Conservation (phyloP, 192 early-diverging fungal species). For the Entomortierella parvispora region DNA sequence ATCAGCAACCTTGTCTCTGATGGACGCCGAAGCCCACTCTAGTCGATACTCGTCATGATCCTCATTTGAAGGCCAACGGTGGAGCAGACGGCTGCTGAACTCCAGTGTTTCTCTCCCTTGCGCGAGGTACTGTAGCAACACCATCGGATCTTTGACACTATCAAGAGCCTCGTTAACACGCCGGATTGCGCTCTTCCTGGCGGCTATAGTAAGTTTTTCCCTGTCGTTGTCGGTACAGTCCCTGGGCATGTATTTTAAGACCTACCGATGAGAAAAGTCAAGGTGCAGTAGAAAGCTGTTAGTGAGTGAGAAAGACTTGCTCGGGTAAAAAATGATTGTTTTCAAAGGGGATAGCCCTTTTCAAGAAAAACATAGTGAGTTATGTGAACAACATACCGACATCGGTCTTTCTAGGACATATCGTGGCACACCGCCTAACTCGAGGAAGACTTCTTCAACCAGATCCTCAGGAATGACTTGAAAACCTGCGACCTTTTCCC, state of each 20-base stretch:
- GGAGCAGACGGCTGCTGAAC: constrained; percentile 29
- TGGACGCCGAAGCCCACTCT: constrained; percentile 13
- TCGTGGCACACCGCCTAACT: no score
- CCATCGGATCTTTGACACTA: constrained; percentile 6
- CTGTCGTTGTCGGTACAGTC: no score
- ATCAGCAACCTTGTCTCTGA: constrained; percentile 8
- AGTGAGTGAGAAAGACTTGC: not conserved
- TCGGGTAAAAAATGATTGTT: not conserved
- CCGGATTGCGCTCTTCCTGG: constrained; percentile 4
- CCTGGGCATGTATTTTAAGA: not conserved
- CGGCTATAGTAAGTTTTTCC: no score
- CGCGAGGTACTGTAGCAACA: constrained; percentile 21
- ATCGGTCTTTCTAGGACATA: no score
- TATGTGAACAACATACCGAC: not conserved
- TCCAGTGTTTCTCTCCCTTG: constrained; percentile 8
- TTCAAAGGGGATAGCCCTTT: not conserved
- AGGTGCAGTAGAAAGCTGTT: not conserved
- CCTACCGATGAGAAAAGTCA: not conserved
- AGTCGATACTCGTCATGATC: constrained; percentile 3
- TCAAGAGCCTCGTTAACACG: constrained; percentile 4
- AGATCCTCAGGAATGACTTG: no score
- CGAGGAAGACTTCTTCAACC: no score
- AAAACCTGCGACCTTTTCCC: no score
- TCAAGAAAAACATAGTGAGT: not conserved
- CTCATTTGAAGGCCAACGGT: constrained; percentile 17